phyloP scores from a whole-genome alignment of 1,284 basidiomycete species.

The Taiwanofungus camphoratus region DNA sequence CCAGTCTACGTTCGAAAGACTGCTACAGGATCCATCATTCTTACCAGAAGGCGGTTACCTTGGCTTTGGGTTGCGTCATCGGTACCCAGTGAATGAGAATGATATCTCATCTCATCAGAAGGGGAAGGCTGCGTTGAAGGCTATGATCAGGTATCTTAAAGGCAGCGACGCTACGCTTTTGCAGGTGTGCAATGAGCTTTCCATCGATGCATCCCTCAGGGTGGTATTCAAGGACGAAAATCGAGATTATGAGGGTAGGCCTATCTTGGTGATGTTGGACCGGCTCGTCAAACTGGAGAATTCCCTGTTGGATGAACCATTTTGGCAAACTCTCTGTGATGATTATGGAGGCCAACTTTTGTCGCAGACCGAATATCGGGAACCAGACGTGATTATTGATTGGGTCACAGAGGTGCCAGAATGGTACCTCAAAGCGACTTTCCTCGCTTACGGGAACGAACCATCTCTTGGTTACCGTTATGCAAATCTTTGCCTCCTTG shows the following conservation, averaged over 20 bases:
- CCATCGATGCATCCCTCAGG: background rate
- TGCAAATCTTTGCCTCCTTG: slow-evolving; percentile 1
- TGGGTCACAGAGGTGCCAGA: slow-evolving; percentile 14
- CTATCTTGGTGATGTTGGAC: too few species aligned
- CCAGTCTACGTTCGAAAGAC: slow-evolving; percentile 10
- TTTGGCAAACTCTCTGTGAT: background rate
- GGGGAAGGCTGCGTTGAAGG: background rate
- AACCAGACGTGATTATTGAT: slow-evolving; percentile 3
- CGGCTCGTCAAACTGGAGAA: background rate
- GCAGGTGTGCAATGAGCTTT: slow-evolving; percentile 1
- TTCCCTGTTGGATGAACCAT: background rate
- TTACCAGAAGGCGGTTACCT: slow-evolving; percentile 30
- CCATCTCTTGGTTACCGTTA: background rate
- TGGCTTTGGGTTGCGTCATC: slow-evolving; percentile 33
- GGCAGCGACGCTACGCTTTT: slow-evolving; percentile 3
- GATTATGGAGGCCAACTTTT: slow-evolving; percentile 1
- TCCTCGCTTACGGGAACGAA: slow-evolving; percentile 4
- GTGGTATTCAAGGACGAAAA: background rate
- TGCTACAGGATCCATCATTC: slow-evolving; percentile 23
- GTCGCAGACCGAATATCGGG: background rate
- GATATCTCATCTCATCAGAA: background rate
- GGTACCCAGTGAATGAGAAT: slow-evolving; percentile 16
- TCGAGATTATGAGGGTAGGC: background rate
- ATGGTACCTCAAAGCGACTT: slow-evolving; percentile 3
- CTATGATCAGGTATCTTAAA: background rate